Conservation (phyloP, 2,329 filamentous ascomycete species). For the Fusarium longipes region DNA sequence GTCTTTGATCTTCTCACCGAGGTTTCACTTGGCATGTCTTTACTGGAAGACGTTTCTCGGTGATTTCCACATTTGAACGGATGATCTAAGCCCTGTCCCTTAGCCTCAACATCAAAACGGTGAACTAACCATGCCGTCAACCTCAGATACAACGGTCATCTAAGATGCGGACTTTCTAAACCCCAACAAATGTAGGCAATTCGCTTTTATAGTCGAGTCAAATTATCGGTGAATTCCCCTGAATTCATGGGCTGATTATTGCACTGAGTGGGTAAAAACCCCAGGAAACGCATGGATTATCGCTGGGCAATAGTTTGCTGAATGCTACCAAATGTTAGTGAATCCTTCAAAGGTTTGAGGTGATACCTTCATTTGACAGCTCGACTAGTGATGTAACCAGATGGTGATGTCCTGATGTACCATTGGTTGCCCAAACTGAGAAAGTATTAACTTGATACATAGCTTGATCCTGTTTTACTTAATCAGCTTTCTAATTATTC, state of each 20-base stretch:
- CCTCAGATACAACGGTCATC: too few species aligned
- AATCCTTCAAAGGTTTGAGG: background rate
- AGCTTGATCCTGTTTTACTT: background rate
- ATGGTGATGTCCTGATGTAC: background rate
- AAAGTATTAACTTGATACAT: background rate
- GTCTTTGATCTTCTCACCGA: background rate
- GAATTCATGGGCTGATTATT: background rate
- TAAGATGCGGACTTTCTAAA: too few species aligned
- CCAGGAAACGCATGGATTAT: background rate
- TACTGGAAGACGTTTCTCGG: background rate
- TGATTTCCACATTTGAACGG: background rate
- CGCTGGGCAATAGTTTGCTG: too few species aligned
- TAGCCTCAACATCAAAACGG: background rate
- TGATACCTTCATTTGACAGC: background rate
- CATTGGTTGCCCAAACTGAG: background rate
- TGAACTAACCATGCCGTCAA: background rate
- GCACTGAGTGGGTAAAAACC: background rate
- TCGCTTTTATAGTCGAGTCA: background rate
- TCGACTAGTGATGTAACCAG: background rate
- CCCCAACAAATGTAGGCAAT: background rate
- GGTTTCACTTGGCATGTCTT: background rate
- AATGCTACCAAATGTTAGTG: background rate
- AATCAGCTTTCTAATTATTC: background rate
- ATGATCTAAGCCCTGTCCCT: background rate
- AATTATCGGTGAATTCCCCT: background rate